Evolutionary conservation across 2,329 filamentous ascomycete genomes (phyloP).

Genomic region (Trichoderma sp.): DNA sequence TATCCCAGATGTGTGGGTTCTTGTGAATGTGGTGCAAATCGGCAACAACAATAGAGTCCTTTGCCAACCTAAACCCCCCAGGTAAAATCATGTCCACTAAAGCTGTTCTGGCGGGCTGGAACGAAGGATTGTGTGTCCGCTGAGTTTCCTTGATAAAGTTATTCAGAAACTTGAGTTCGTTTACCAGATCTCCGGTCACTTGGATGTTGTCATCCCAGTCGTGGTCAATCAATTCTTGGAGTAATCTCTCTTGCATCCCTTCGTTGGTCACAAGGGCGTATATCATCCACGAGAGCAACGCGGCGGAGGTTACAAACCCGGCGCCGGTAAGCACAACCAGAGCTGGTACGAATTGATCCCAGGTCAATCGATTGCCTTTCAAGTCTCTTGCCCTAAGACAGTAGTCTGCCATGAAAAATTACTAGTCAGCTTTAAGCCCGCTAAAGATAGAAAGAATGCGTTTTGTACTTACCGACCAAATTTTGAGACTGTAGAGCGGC

Average conservation of each 20-base stretch:
- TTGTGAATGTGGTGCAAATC: conserved; percentile 53
- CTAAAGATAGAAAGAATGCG: neutral
- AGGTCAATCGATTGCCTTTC: conserved; percentile 54
- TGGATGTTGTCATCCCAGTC: conserved; percentile 45
- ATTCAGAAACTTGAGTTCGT: conserved; percentile 54
- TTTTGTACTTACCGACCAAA: conserved; percentile 28
- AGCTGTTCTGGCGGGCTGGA: conserved; percentile 60
- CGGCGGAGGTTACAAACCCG: conserved; percentile 61
- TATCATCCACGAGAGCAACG: conserved; percentile 59
- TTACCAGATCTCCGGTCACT: conserved; percentile 49
- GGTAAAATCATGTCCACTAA: conserved; percentile 58
- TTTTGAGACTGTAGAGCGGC: conserved; percentile 52
- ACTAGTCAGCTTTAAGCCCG: neutral
- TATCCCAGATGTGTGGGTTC: conserved; percentile 58
- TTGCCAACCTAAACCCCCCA: conserved; percentile 58
- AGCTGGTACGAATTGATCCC: conserved; percentile 30
- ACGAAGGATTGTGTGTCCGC: conserved; percentile 60
- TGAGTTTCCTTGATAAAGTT: conserved; percentile 63
- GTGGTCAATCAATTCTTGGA: conserved; percentile 59
- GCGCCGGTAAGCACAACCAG: conserved; percentile 57
- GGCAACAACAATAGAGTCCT: conserved; percentile 54
- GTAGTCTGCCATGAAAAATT: conserved; percentile 44
- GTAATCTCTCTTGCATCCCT: conserved; percentile 56
- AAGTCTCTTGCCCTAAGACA: conserved; percentile 53
- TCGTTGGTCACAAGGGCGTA: conserved; percentile 55